phyloP scores from a whole-genome alignment of 495 filamentous ascomycete species.

The Talaromyces stipitatus region DNA sequence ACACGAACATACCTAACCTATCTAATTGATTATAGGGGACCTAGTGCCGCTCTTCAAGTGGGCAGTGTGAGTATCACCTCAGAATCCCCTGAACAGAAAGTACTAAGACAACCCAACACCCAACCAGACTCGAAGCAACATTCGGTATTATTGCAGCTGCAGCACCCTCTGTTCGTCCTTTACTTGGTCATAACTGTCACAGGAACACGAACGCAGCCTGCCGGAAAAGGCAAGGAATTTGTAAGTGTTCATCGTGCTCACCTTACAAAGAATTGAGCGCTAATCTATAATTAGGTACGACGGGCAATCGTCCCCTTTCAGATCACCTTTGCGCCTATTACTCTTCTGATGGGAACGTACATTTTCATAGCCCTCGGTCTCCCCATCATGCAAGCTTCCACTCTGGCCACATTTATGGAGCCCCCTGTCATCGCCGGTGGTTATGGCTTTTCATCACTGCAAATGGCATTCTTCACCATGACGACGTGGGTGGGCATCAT shows the following conservation, averaged over 20 bases:
- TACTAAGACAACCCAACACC: background rate
- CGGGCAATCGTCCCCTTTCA: constrained; percentile 27
- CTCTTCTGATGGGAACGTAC: constrained; percentile 34
- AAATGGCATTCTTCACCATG: constrained; percentile 20
- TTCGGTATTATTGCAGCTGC: background rate
- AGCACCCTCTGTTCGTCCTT: constrained; percentile 6
- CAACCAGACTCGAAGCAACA: background rate
- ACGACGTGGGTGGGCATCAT: constrained; percentile 31
- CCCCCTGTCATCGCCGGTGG: constrained; percentile 31
- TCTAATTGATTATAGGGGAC: background rate
- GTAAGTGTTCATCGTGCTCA: background rate
- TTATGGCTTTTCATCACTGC: constrained; percentile 35
- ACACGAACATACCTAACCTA: too few relatives aligned
- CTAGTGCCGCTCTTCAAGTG: background rate
- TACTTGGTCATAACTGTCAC: constrained; percentile 9
- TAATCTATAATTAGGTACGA: constrained; percentile 16
- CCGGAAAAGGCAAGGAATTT: constrained; percentile 21
- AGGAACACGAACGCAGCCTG: constrained; percentile 25
- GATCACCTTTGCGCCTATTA: constrained; percentile 37
- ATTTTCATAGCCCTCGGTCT: constrained; percentile 39
- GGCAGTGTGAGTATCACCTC: background rate
- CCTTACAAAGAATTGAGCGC: background rate
- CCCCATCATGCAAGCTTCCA: constrained; percentile 27
- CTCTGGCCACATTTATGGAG: constrained; percentile 14
- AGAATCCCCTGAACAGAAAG: background rate